Conservation (phyloP, 176 grass and related monocot genomes). For the barley (Hordeum vulgare) region DNA sequence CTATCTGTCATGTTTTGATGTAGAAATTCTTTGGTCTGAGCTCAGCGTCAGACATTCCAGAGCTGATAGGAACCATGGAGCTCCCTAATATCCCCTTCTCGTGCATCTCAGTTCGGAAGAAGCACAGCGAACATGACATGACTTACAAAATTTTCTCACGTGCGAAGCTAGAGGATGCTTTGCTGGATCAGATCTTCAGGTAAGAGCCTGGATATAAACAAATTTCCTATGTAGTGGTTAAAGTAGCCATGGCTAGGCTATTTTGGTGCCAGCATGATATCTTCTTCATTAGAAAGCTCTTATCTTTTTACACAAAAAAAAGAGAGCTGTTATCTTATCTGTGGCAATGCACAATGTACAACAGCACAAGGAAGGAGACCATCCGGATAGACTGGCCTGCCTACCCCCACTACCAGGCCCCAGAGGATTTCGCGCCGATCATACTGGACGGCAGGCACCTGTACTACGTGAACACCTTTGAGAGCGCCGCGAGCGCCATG, state of each 20-base stretch:
- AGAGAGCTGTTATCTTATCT: background rate
- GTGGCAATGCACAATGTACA: conserved; percentile 15
- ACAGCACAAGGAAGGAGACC: conserved; percentile 61
- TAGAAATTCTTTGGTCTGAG: conserved; percentile 77
- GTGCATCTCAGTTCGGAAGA: conserved; percentile 62
- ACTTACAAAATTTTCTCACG: conserved; percentile 90
- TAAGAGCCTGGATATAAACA: background rate
- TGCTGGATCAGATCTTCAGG: conserved; percentile 79
- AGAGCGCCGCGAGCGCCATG: conserved; percentile 79
- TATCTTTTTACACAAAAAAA: background rate
- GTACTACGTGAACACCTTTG: conserved; percentile 94
- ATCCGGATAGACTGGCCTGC: conserved; percentile 80
- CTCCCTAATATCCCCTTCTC: conserved; percentile 80
- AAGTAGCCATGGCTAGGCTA: background rate
- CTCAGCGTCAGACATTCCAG: conserved; percentile 55
- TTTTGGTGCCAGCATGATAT: background rate
- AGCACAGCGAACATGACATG: conserved; percentile 58
- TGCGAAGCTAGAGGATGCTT: conserved; percentile 39
- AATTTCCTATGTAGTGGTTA: background rate
- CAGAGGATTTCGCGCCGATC: conserved; percentile 73
- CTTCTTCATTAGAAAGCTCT: background rate
- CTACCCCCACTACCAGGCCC: conserved; percentile 83
- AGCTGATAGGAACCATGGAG: conserved; percentile 81
- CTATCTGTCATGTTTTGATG: conserved; percentile 1
- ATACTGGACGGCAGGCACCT: conserved; percentile 72